Evolutionary conservation across 345 rosid species (phyloP).

Genomic region (Pugionium cornutum): DNA sequence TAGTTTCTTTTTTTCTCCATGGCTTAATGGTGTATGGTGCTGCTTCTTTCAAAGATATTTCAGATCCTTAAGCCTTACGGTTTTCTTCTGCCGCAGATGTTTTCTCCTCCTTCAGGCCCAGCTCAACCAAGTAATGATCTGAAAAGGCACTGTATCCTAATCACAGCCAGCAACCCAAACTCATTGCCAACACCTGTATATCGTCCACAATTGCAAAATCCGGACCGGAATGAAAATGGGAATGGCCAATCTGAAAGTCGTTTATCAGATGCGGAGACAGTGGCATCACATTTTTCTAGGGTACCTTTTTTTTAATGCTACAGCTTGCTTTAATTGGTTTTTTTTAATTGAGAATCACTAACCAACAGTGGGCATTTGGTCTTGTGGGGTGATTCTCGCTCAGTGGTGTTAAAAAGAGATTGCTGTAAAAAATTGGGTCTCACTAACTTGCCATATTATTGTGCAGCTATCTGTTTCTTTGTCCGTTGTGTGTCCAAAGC

Average conservation of each 20-base stretch:
- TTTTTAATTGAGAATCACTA: conserved; percentile 30
- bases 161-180: conserved; percentile 91
- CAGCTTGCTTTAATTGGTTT: neutral
- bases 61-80: conserved; percentile 16
- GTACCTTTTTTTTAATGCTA: conserved; percentile 39
- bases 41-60: conserved; percentile 25
- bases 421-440: conserved; percentile 4
- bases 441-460: conserved; percentile 39
- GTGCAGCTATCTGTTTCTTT: conserved; percentile 80
- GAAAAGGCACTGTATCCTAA: conserved; percentile 83
- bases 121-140: conserved; percentile 63
- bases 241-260: conserved; percentile 65
- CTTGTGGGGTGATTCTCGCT: no score
- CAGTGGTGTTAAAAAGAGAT: no score
- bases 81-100: conserved; percentile 62
- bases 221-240: conserved; percentile 60
- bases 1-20: neutral
- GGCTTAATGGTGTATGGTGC: conserved; percentile 8
- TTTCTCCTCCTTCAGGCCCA: conserved; percentile 67
- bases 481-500: conserved; percentile 87
- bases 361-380: neutral
- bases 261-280: conserved; percentile 83
- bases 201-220: conserved; percentile 65
- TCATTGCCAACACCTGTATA: conserved; percentile 93
- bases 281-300: conserved; percentile 76